Evolutionary conservation across 768 basidiomycete species (phyloP).

Genomic region (Tricholoma sp.): DNA sequence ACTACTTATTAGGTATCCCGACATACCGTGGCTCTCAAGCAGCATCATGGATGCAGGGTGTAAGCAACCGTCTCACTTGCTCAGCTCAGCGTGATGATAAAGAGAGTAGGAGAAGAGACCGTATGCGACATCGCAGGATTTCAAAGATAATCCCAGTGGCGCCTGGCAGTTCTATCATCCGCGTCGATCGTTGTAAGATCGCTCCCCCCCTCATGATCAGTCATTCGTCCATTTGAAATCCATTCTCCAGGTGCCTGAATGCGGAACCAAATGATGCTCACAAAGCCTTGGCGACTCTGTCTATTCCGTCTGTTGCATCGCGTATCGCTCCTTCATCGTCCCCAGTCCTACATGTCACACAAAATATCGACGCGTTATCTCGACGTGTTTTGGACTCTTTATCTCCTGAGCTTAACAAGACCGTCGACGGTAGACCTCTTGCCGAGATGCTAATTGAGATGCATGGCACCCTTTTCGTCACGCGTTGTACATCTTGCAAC

Average conservation of each 20-base stretch:
- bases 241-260: constrained; percentile 23
- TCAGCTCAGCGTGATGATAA: background rate
- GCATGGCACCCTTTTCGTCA: constrained; percentile 45
- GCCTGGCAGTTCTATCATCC: constrained; percentile 47
- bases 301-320: constrained; percentile 23
- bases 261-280: constrained; percentile 44
- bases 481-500: constrained; percentile 32
- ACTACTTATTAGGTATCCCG: constrained; percentile 5
- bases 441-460: constrained; percentile 33
- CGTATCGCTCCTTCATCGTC: constrained; percentile 29
- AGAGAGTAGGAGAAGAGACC: constrained; percentile 14
- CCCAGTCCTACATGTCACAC: constrained; percentile 32
- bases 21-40: constrained; percentile 7
- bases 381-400: constrained; percentile 22
- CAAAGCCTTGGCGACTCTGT: constrained; percentile 32
- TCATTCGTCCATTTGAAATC: background rate
- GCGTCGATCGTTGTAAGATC: constrained; percentile 33
- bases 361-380: constrained; percentile 44
- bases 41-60: background rate
- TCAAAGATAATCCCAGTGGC: constrained; percentile 30
- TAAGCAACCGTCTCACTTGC: background rate
- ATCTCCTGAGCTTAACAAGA: background rate
- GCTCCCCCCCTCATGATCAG: background rate
- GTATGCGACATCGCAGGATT: constrained; percentile 34
- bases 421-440: background rate